Conservation (phyloP, 129 eudicot species). For the Sambucus nigra region DNA sequence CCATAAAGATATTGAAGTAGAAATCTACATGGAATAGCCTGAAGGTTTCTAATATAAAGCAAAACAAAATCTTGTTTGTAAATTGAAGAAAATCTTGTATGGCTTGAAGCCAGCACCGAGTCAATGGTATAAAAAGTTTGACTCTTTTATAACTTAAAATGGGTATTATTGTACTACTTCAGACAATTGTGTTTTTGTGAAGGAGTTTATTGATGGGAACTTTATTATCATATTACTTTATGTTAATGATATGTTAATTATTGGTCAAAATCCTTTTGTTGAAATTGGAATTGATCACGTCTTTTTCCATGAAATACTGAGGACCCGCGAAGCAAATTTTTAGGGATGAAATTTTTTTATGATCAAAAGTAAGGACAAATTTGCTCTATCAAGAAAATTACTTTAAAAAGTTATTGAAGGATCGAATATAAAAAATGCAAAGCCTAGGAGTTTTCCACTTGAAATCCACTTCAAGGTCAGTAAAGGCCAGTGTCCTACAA, state of each 20-base stretch:
- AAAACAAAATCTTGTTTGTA: no score
- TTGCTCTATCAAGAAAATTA: slow-evolving; percentile 1
- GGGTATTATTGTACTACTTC: not conserved
- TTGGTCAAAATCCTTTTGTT: not conserved
- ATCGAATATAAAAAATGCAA: not conserved
- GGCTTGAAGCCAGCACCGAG: no score
- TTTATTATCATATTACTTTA: not conserved
- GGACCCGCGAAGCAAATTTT: no score
- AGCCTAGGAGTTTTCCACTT: not conserved
- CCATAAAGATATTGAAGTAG: no score
- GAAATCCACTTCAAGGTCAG: not conserved
- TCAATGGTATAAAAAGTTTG: no score
- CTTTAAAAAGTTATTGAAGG: slow-evolving; percentile 1
- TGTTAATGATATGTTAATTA: no score
- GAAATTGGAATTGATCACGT: not conserved
- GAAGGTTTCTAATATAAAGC: no score
- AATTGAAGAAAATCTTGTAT: no score
- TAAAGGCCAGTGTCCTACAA: not conserved
- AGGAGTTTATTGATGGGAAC: not conserved
- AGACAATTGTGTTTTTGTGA: not conserved
- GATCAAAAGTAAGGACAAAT: not conserved
- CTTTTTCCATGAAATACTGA: not conserved
- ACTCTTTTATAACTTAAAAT: not conserved
- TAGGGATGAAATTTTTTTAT: not conserved
- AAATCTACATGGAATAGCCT: no score